A percentile compares a stretch with the other conserved stretches of the same genome.
Evolutionary conservation across 345 rosid species (phyloP).

Genomic region (Lenwebbia sp.): DNA sequence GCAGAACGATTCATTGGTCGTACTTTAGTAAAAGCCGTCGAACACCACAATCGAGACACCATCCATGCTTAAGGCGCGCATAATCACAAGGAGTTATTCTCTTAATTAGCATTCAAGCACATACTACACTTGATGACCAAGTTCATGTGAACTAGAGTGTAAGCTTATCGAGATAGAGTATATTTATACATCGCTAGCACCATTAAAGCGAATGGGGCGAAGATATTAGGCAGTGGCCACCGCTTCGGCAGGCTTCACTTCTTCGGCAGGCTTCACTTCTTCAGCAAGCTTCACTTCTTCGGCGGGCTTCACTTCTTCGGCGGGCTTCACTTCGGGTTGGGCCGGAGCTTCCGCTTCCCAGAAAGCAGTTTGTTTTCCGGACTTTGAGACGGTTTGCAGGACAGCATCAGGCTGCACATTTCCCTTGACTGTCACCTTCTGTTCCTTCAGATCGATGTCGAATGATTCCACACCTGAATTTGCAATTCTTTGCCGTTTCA

Average conservation of each 20-base stretch:
- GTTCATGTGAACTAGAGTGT: neutral
- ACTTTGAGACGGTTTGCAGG: slow-evolving; percentile 66
- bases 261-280: neutral
- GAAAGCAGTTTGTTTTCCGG: slow-evolving; percentile 69
- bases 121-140: neutral
- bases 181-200: neutral
- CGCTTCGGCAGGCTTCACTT: neutral
- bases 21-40: neutral
- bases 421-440: slow-evolving; percentile 82
- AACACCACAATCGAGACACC: neutral
- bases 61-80: neutral
- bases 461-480: slow-evolving; percentile 67
- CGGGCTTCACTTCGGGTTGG: slow-evolving; percentile 14
- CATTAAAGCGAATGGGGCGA: neutral
- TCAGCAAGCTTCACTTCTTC: neutral
- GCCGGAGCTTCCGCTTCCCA: slow-evolving; percentile 60
- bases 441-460: slow-evolving; percentile 68
- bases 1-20: neutral
- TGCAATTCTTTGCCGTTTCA: neutral
- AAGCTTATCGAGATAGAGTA: neutral
- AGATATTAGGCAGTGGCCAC: slow-evolving; percentile 20
- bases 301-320: neutral
- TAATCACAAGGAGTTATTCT: neutral
- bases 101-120: neutral
- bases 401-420: slow-evolving; percentile 77